These are phyloP conservation scores for Paecilomyces variotii DNA, from an alignment of 2,329 filamentous ascomycete species.

Conservation along the genomic window DNA sequence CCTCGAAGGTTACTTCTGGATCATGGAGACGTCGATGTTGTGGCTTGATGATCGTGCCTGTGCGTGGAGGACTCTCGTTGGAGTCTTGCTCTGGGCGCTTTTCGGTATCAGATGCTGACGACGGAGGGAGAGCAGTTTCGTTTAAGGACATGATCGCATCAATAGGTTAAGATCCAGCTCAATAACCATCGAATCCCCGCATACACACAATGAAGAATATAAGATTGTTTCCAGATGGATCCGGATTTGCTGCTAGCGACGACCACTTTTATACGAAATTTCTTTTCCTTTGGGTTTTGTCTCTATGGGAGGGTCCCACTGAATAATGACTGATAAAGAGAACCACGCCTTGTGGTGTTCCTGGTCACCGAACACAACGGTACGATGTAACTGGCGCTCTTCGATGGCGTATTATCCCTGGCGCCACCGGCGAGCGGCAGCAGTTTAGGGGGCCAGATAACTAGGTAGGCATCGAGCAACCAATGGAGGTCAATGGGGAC, in stretches of 20 bases:
- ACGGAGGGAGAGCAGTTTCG: background rate
- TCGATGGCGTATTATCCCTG: background rate
- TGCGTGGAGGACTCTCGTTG: background rate
- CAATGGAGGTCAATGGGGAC: background rate
- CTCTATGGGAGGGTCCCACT: background rate
- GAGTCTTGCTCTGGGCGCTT: background rate
- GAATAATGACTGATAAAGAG: background rate
- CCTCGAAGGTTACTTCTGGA: constrained; percentile 23
- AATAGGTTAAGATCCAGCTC: background rate
- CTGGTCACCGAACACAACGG: background rate
- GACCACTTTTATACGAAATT: background rate
- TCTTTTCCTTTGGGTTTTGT: background rate
- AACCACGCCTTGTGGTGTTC: background rate
- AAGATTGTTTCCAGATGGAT: background rate
- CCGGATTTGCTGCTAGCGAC: background rate
- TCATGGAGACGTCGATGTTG: constrained; percentile 17
- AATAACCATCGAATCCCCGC: background rate
- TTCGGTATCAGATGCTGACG: background rate
- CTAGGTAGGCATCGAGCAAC: background rate
- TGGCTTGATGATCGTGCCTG: constrained; percentile 4
- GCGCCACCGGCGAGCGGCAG: background rate
- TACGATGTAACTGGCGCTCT: background rate
- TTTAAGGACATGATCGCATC: background rate
- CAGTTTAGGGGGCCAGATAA: background rate
- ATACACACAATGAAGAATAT: background rate